phyloP scores from a whole-genome alignment of 352 stramenopile species.

The Globisporangium camurandrum region DNA sequence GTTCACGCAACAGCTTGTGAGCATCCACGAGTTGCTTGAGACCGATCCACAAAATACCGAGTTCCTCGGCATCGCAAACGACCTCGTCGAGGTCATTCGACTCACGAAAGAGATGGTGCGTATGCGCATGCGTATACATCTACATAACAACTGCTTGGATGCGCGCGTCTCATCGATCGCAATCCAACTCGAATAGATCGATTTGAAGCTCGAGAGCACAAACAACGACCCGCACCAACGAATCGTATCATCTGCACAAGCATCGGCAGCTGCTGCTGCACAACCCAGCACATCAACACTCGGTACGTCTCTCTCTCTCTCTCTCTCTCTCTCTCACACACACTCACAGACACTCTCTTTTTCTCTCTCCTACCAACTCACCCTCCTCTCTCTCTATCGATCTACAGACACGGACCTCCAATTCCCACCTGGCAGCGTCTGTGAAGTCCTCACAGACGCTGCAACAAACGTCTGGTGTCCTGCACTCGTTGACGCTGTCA shows the following conservation, averaged over 20 bases:
- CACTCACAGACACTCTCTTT: background rate
- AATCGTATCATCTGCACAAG: background rate
- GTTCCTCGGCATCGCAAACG: conserved; percentile 67
- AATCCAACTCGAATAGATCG: conserved; percentile 11
- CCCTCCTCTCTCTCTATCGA: background rate
- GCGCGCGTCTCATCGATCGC: background rate
- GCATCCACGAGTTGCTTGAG: conserved; percentile 73
- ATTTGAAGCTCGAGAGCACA: conserved; percentile 12
- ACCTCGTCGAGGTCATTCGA: conserved; percentile 80
- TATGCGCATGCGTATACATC: background rate
- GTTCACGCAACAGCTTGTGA: conserved; percentile 75
- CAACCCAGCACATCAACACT: background rate
- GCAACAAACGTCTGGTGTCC: conserved; percentile 70
- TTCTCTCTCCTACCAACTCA: background rate
- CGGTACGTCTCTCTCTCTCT: background rate
- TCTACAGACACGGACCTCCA: conserved; percentile 17
- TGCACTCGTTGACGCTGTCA: conserved; percentile 47
- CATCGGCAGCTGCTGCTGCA: background rate
- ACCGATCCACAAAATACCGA: conserved; percentile 61
- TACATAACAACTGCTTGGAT: background rate
- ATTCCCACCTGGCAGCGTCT: conserved; percentile 39
- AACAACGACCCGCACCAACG: background rate
- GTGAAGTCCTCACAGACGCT: conserved; percentile 62
- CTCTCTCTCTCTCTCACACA: background rate
- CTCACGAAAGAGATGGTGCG: conserved; percentile 77